phyloP scores from a whole-genome alignment of 257 asterid genomes.

The Solanum virginianum region DNA sequence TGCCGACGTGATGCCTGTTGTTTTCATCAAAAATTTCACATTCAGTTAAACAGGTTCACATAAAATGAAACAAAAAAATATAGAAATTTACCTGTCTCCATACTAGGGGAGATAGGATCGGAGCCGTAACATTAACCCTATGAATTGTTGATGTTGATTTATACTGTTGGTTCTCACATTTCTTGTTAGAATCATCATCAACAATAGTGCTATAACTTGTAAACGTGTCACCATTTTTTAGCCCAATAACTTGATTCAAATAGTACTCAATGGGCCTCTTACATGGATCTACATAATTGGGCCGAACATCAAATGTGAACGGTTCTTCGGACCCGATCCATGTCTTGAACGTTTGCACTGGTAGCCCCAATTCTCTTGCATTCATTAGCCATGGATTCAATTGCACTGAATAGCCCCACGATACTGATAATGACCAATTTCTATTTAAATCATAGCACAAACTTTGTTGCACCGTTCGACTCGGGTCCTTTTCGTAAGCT shows the following conservation, averaged over 20 bases:
- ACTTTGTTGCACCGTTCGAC: not conserved
- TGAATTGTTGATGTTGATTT: not conserved
- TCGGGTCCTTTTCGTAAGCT: not conserved
- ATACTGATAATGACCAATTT: conserved; percentile 2
- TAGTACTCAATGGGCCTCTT: not conserved
- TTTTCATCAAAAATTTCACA: no score
- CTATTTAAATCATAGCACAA: not conserved
- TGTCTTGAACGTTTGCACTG: conserved; percentile 1
- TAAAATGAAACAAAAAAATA: not conserved
- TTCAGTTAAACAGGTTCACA: not conserved
- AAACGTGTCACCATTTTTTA: not conserved
- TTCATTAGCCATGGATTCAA: not conserved
- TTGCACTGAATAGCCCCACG: conserved; percentile 2
- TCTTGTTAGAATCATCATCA: not conserved
- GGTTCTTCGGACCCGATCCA: not conserved
- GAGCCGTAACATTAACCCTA: not conserved
- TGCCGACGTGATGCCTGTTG: conserved; percentile 6
- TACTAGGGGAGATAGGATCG: not conserved
- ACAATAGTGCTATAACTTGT: not conserved
- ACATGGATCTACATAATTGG: not conserved
- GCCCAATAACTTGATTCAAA: not conserved
- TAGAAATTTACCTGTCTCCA: not conserved
- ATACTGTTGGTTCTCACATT: not conserved
- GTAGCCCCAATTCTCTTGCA: not conserved
- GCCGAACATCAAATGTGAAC: not conserved